Evolutionary conservation across 2,329 filamentous ascomycete genomes (phyloP).

Genomic region (Didymella keratinophila): DNA sequence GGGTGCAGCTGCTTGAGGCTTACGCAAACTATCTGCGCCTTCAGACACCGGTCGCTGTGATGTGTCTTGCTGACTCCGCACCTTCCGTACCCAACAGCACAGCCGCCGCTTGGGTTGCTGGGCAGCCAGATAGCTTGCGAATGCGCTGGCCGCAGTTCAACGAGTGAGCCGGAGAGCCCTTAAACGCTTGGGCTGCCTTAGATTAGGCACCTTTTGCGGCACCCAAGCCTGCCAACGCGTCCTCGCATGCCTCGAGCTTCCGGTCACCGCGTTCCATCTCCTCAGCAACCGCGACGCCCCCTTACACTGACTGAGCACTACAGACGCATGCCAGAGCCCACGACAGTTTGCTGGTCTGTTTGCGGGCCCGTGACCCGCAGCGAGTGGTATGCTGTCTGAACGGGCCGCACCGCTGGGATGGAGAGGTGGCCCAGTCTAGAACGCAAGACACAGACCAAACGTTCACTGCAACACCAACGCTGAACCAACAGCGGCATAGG

Average conservation of each 20-base stretch:
- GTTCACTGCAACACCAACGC: conserved; percentile 13
- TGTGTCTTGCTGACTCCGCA: conserved; percentile 10
- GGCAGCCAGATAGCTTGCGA: conserved; percentile 17
- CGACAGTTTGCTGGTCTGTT: conserved; percentile 14
- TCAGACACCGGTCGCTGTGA: conserved; percentile 12
- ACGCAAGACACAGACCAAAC: conserved; percentile 16
- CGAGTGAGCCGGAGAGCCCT: conserved; percentile 1
- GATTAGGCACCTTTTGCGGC: conserved; percentile 11
- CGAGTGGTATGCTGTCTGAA: conserved; percentile 8
- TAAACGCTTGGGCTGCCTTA: conserved; percentile 17
- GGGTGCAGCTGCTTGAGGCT: conserved; percentile 7
- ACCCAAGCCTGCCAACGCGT: conserved; percentile 23
- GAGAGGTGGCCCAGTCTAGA: conserved; percentile 16
- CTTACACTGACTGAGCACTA: conserved; percentile 10
- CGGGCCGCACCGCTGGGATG: conserved; percentile 21
- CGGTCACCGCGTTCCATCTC: conserved; percentile 15
- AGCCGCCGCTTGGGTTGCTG: conserved; percentile 9
- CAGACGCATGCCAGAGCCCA: conserved; percentile 18
- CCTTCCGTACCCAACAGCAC: conserved; percentile 5
- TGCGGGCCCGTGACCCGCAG: conserved; percentile 18
- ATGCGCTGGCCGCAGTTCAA: conserved; percentile 4
- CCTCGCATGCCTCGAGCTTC: conserved; percentile 15
- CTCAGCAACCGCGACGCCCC: conserved; percentile 18
- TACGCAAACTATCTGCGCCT: conserved; percentile 8
- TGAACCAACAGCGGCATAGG: conserved; percentile 11